Base-by-base conservation (phyloP, 192 early-diverging fungal species). In the Fimicolochytrium jonesii region DNA sequence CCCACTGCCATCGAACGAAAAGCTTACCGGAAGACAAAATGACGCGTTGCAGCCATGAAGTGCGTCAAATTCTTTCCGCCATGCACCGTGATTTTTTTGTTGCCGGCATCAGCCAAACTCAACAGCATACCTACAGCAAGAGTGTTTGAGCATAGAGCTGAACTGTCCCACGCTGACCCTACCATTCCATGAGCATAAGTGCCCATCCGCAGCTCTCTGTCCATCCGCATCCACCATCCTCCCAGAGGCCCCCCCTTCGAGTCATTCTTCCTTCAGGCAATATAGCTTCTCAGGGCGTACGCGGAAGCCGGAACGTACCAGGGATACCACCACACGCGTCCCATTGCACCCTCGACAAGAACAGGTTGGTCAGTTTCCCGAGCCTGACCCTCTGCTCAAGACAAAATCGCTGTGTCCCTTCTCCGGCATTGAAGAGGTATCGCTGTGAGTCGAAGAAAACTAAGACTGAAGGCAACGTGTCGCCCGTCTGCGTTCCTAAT, bases 341-440 rank as follows among this genome's bases (percentile, higher is more conserved):
- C 95, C 94, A 97, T 44, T 90, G 66, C 28, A 88, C 67, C n/a
- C 88, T 77, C 3, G 93, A 90, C 26, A 94, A 71, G 62, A 97
- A 90, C 1, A 97, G 68, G 42, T 86, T 84, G 32, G 80, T 78
- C 28, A 91, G 56, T 73, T 92, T 94, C 37, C 74, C 69, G 28
- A 92, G 69, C 25, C 82, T 83, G 43, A 89, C 65, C 52, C 77
- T 83, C 55, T 92, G 81, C 70, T 95, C 89, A 63, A 86, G 73
- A 66, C 87, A 85, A 31, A 95, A 68, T 39, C 94, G 83, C 71
- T 97, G 94, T 2, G 85, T 87, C 23, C 92, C 92, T 68, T 97
- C 94, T 43, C 88, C 80, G 67, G 91, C 93, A 77, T 97, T 97
- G 81, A 97, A 90, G 71, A 97, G 75, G 59, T 94, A 94, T 29